phyloP scores from a whole-genome alignment of 306 rosid genomes.

The Prosopis cineraria region DNA sequence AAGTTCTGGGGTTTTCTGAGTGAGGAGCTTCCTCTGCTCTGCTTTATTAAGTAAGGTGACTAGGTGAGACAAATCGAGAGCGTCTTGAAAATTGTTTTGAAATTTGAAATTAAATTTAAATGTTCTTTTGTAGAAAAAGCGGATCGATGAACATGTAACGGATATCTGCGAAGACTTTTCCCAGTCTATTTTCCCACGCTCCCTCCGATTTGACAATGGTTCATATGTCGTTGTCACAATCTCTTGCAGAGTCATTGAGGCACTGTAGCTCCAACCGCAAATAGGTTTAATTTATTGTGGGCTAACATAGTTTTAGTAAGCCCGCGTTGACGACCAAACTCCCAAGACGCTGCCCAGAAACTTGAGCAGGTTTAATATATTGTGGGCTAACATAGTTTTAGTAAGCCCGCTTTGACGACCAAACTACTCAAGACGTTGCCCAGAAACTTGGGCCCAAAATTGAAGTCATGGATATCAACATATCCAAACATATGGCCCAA shows the following conservation, averaged over 20 bases:
- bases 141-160: conserved; percentile 34
- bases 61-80: not conserved
- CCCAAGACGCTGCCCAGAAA: too few relatives aligned
- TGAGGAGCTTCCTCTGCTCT: conserved; percentile 9
- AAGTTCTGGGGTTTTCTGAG: not conserved
- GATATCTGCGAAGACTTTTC: conserved; percentile 38
- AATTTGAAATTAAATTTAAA: conserved; percentile 51
- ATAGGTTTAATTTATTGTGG: not conserved
- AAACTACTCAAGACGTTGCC: too few relatives aligned
- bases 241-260: not conserved
- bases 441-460: not conserved
- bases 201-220: conserved; percentile 23
- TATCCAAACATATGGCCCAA: too few relatives aligned
- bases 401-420: too few relatives aligned
- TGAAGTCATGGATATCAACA: too few relatives aligned
- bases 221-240: not conserved
- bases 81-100: conserved; percentile 43
- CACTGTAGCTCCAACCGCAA: not conserved
- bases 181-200: not conserved
- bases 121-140: conserved; percentile 11
- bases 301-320: too few relatives aligned
- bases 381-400: not conserved
- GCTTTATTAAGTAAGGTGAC: conserved; percentile 21
- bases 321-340: too few relatives aligned
- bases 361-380: not conserved